Conservation (phyloP, 768 basidiomycete species). For the Chalciporus piperatus region DNA sequence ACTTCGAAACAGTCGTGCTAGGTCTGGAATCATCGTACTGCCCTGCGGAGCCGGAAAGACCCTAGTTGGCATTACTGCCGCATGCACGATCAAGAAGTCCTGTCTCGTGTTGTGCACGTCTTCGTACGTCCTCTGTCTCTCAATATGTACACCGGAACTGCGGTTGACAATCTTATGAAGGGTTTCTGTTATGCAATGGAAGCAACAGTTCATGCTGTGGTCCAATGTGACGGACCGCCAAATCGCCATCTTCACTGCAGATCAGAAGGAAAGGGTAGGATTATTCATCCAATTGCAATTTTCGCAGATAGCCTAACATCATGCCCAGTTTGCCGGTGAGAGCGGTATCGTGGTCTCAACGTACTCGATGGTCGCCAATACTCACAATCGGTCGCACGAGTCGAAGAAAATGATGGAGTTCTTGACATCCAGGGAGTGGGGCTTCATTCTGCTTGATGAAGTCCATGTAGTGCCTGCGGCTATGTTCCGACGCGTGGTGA, state of each 20-base stretch:
- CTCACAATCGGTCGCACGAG: slow-evolving; percentile 96
- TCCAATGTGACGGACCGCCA: slow-evolving; percentile 96
- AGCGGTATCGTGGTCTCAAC: slow-evolving; percentile 98
- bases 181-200: slow-evolving; percentile 98
- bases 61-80: slow-evolving; percentile 98
- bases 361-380: slow-evolving; percentile 99
- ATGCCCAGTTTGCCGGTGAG: slow-evolving; percentile 82
- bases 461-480: slow-evolving; percentile 99
- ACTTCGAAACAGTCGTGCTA: slow-evolving; percentile 67
- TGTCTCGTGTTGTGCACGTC: slow-evolving; percentile 97
- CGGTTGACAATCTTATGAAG: slow-evolving; percentile 35
- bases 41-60: slow-evolving; percentile 99
- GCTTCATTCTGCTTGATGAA: slow-evolving; percentile 95
- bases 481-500: slow-evolving; percentile 97
- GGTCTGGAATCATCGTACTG: slow-evolving; percentile 96
- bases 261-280: slow-evolving; percentile 92
- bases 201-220: slow-evolving; percentile 97
- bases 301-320: slow-evolving; percentile 3
- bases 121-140: slow-evolving; percentile 58
- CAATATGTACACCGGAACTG: background rate
- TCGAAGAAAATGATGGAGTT: slow-evolving; percentile 99
- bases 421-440: slow-evolving; percentile 97
- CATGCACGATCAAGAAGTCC: slow-evolving; percentile 99
- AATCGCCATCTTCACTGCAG: slow-evolving; percentile 96
- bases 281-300: background rate